Evolutionary conservation across 768 basidiomycete genomes (phyloP), one percentile per base, ranked within the genome.

Genomic region (Lentinula guzmanii): DNA sequence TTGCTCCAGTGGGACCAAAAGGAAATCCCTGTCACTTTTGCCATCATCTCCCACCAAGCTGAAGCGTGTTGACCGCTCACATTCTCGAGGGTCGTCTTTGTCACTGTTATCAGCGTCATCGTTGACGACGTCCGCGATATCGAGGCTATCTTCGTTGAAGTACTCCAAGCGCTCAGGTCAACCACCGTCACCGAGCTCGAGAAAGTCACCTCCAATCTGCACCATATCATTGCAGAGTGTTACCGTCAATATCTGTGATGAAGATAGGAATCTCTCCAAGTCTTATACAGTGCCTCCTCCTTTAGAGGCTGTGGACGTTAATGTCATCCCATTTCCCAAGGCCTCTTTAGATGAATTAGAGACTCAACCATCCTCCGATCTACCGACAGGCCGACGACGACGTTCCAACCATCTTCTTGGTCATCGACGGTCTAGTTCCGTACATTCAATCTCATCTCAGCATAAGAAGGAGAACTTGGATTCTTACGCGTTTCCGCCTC

Each of bases 221-320:
- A 60, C 59, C 16, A 52, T 60, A 15, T 60, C 59, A 33, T 52
- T 60, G 37, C 51, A 60, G 16, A 60, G 46, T 41, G 59, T 60
- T 31, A 60, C 59, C 10, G 59, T 60, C 39, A 60, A 41, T 39
- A 52, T 42, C 51, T 41, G 50, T 31, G 39, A 42, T 39, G 59
- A 52, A 46, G 39, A 31, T 33, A 42, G 35, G 33, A 52, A 46
- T 42, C 43, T 51, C 21, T 59, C 58, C 45, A 52, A 33, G 28
- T 24, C 51, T 33, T 48, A 18, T 34, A 24, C 48, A 28, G 28
- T 28, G 15, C n/a, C 58, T n/a, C 7, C 46, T 11, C 59, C 59
- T 28, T 34, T 60, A 13, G 39, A 60, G 8, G 21, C 24, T 42
- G 48, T 60, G 35, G 28, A 60, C 37, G 41, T 60, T 35, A 60